Percentiles rank a stretch among this genome's conserved stretches.
Evolutionary conservation across 495 filamentous ascomycete genomes (phyloP).

Genomic region (Xylaria flabelliformis): DNA sequence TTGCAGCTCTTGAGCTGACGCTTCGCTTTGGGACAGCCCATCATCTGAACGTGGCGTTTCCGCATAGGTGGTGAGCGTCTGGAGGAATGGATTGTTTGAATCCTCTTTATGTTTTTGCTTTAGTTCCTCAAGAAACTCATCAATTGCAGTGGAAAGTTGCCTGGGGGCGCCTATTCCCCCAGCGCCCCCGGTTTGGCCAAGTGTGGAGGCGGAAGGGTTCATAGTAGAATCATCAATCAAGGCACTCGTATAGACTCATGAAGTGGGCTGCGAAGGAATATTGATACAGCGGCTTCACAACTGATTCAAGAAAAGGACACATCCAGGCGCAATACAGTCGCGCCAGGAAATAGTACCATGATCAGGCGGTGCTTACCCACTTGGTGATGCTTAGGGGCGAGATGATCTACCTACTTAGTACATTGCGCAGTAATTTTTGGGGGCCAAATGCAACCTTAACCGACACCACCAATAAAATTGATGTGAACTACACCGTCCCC

Average conservation of each 20-base stretch:
- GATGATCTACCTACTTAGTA: neutral
- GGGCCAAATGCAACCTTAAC: conserved; percentile 4
- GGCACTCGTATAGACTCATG: neutral
- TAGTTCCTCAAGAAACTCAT: conserved; percentile 26
- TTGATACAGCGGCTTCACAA: neutral
- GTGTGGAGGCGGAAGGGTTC: neutral
- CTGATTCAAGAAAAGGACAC: neutral
- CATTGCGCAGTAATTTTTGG: neutral
- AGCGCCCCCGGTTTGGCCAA: neutral
- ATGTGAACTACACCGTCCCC: neutral
- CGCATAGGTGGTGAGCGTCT: neutral
- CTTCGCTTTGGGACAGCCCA: conserved; percentile 7
- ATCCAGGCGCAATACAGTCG: neutral
- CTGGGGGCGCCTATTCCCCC: neutral
- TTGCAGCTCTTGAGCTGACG: conserved; percentile 13
- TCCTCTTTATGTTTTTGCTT: conserved; percentile 17
- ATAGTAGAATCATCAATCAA: neutral
- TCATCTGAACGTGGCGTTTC: neutral
- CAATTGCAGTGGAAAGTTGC: conserved; percentile 23
- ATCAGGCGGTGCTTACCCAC: neutral
- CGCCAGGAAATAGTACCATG: neutral
- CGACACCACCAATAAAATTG: neutral
- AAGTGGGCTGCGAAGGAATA: neutral
- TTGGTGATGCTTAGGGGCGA: neutral
- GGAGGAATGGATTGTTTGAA: conserved; percentile 25